phyloP scores from a whole-genome alignment of 345 rosid genomes.

The Moricandia arvensis region DNA sequence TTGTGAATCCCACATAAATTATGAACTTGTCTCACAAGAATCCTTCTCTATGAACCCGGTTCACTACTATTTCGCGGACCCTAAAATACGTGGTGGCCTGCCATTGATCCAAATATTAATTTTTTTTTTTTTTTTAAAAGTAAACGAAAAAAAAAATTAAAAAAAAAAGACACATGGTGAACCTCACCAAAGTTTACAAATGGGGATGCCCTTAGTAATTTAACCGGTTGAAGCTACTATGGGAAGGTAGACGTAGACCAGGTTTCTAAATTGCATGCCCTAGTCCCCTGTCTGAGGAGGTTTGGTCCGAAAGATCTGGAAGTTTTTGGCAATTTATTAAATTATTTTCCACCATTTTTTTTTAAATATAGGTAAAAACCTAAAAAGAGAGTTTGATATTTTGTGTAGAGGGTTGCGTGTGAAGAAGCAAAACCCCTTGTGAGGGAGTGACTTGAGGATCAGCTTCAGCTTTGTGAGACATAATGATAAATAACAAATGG shows the following conservation, averaged over 20 bases:
- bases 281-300: background rate
- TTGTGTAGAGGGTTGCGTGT: conserved; percentile 38
- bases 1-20: too few species aligned
- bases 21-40: too few species aligned
- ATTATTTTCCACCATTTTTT: background rate
- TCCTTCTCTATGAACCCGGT: too few species aligned
- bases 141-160: too few species aligned
- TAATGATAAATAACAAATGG: conserved; percentile 39
- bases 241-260: background rate
- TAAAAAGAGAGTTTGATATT: conserved; percentile 25
- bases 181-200: too few species aligned
- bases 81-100: too few species aligned
- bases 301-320: background rate
- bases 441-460: conserved; percentile 36
- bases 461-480: conserved; percentile 43
- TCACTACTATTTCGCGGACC: too few species aligned
- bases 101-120: too few species aligned
- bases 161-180: too few species aligned
- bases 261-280: background rate
- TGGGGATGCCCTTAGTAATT: background rate
- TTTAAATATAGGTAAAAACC: background rate
- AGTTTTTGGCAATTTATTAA: background rate
- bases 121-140: too few species aligned
- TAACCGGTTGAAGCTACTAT: background rate
- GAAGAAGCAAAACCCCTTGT: conserved; percentile 37